Base-by-base conservation (phyloP, 2,329 filamentous ascomycete species). In the Sphaerulina musiva region DNA sequence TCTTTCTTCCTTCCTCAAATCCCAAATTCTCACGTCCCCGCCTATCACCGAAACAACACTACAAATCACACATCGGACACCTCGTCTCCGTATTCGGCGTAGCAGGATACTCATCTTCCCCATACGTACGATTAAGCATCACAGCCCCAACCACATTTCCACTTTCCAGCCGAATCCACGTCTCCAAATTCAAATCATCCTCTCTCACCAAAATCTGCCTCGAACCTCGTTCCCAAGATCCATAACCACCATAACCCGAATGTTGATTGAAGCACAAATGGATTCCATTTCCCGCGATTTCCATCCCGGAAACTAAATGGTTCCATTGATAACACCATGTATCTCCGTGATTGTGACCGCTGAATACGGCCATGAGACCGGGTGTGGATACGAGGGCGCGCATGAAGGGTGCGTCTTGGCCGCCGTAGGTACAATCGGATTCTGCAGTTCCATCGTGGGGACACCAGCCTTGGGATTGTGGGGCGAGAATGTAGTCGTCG, bases 381-480 rank as follows among this genome's bases (percentile, higher is more conserved):
- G 73, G 62, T 0, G 79, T 82, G 0, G 75, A 69, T 0, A 78
- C 70, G 2, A 88, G 63, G 0, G 82, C 82, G 53, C 77, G 64
- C 81, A 87, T 85, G 57, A 89, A 87, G 0, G 76, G 73, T 0
- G 73, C 66, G 53, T 87, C 83, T 51, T 84, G 70, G 4, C 71
- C 72, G 1, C 64, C 65, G 32, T 76, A 76, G 14, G 49, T 59
- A 47, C 63, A 68, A 12, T 20, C 20, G 20, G 20, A 74, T 3
- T 69, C 72, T 2, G 20, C 3, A 20, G 48, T 51, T 0, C 76
- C 76, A 41, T 67, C 54, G 7, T 60, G 40, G 7, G 60, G 40
- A 49, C 65, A 66, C 58, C 49, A 69, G 51, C 46, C 63, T 63
- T 63, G 77, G 74, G 40, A 74, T 53, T 77, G 76, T 34, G 64